Evolutionary conservation across 1,284 basidiomycete species (phyloP).

Genomic region (Ustilago sp.): DNA sequence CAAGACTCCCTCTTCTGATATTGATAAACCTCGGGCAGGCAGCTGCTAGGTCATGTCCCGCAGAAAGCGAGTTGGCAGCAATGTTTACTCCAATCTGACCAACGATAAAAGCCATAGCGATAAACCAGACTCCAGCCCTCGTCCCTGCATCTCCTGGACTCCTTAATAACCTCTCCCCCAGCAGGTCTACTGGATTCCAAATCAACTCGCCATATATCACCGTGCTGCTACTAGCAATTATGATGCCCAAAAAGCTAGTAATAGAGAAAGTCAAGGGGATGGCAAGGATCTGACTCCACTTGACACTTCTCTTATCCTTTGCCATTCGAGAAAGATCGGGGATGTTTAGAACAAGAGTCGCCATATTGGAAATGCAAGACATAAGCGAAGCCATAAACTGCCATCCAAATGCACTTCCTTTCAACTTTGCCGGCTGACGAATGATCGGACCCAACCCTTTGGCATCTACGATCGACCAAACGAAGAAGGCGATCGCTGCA

Average conservation of each 20-base stretch:
- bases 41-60: conserved; percentile 85
- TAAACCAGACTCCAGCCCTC: conserved; percentile 75
- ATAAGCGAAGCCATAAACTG: conserved; percentile 75
- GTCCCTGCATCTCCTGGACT: conserved; percentile 74
- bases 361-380: conserved; percentile 57
- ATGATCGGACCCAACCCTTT: conserved; percentile 81
- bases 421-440: conserved; percentile 76
- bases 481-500: conserved; percentile 77
- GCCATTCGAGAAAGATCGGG: conserved; percentile 60
- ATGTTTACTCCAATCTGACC: conserved; percentile 76
- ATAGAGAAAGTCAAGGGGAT: conserved; percentile 81
- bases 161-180: conserved; percentile 78
- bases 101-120: conserved; percentile 77
- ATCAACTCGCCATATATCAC: conserved; percentile 81
- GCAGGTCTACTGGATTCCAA: conserved; percentile 83
- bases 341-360: conserved; percentile 58
- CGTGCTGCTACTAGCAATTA: conserved; percentile 79
- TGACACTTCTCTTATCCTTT: conserved; percentile 40
- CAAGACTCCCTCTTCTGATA: conserved; percentile 84
- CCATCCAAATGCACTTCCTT: conserved; percentile 81
- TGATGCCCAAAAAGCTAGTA: conserved; percentile 84
- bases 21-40: conserved; percentile 81
- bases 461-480: conserved; percentile 83
- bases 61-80: conserved; percentile 85
- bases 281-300: conserved; percentile 69